These are phyloP conservation scores for Sisymbrium altissimum DNA, from an alignment of 345 rosid species.

Conservation along the genomic window DNA sequence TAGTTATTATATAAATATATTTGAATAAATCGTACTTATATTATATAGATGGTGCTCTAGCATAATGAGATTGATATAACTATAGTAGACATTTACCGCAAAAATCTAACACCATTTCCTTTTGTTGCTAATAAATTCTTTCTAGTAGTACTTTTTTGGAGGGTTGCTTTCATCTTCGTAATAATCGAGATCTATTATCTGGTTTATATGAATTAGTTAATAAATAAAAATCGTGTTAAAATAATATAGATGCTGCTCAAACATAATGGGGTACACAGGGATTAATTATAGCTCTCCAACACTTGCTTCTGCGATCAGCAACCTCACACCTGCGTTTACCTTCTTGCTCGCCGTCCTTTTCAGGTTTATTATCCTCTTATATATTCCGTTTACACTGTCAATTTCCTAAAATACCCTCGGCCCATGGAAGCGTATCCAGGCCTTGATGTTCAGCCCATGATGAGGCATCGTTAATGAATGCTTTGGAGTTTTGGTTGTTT, in stretches of 20 bases:
- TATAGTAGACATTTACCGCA: background rate
- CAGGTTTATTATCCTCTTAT: slow-evolving; percentile 37
- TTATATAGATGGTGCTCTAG: background rate
- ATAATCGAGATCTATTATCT: background rate
- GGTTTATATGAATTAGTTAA: background rate
- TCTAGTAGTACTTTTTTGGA: background rate
- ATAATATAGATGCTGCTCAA: slow-evolving; percentile 61
- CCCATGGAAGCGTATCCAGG: background rate
- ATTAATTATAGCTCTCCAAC: slow-evolving; percentile 80
- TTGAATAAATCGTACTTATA: background rate
- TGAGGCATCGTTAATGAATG: background rate
- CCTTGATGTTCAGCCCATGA: background rate
- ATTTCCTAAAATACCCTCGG: slow-evolving; percentile 21
- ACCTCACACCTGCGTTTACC: slow-evolving; percentile 93
- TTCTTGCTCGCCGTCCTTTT: slow-evolving; percentile 78
- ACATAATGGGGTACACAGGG: slow-evolving; percentile 83
- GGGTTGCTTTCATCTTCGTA: slow-evolving; percentile 3
- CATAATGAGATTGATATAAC: background rate
- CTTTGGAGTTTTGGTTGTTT: background rate
- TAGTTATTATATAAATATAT: background rate
- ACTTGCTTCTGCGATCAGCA: slow-evolving; percentile 95
- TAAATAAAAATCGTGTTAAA: background rate
- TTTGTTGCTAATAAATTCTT: background rate
- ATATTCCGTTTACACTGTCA: slow-evolving; percentile 8
- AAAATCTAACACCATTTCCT: background rate